phyloP scores from a whole-genome alignment of 768 basidiomycete species.

The Hygrocybe coccinea region DNA sequence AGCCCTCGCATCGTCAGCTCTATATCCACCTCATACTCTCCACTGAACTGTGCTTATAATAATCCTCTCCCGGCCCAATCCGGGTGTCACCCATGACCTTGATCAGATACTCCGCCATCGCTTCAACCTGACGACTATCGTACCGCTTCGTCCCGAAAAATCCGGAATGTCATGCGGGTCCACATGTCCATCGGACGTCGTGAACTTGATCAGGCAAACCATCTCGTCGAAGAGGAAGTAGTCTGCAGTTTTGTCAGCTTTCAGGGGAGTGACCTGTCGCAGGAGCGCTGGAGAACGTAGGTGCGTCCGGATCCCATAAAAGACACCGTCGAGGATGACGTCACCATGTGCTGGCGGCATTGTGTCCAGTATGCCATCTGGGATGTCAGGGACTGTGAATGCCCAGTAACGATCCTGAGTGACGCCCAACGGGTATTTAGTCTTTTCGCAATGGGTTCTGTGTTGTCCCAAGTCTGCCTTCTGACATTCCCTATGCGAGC shows the following conservation, averaged over 20 bases:
- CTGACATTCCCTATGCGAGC: background rate
- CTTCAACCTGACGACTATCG: background rate
- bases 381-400: background rate
- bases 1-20: background rate
- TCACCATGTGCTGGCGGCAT: background rate
- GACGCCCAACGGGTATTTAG: background rate
- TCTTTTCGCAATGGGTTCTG: background rate
- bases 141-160: background rate
- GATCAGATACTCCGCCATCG: background rate
- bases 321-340: background rate
- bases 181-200: background rate
- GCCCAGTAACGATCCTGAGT: background rate
- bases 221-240: conserved; percentile 2
- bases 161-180: background rate
- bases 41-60: background rate
- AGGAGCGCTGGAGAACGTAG: background rate
- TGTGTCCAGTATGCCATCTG: background rate
- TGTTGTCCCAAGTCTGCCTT: background rate
- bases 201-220: background rate
- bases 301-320: background rate
- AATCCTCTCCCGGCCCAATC: background rate
- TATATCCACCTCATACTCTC: background rate
- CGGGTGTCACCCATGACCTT: background rate
- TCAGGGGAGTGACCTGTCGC: background rate
- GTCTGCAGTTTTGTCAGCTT: background rate